A percentile compares a stretch with the other conserved stretches of the same genome.
These are phyloP conservation scores for Tuber microsphaerosporum DNA, from an alignment of 495 filamentous ascomycete species.

Conservation along the genomic window DNA sequence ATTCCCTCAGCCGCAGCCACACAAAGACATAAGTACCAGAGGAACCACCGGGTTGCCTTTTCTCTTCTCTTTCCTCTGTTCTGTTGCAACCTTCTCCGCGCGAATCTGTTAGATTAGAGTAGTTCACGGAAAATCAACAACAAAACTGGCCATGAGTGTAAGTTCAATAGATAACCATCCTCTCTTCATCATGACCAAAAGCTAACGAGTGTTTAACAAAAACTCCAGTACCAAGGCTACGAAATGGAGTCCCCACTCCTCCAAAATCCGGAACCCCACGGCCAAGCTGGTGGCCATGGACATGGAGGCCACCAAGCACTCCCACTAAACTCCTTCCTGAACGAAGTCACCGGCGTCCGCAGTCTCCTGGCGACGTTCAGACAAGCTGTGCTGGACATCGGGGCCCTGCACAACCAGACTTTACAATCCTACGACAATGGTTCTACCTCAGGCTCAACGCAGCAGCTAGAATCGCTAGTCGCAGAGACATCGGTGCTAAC, in stretches of 20 bases:
- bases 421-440: constrained; percentile 36
- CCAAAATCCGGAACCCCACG: constrained; percentile 7
- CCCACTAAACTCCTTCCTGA: constrained; percentile 34
- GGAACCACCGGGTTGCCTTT: constrained; percentile 11
- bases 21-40: constrained; percentile 13
- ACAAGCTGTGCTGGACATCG: constrained; percentile 32
- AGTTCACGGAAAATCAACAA: constrained; percentile 14
- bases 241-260: constrained; percentile 38
- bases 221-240: constrained; percentile 20
- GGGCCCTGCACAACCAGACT: constrained; percentile 35
- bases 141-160: constrained; percentile 10
- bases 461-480: constrained; percentile 54
- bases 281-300: constrained; percentile 18
- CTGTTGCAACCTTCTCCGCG: neutral
- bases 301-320: constrained; percentile 32
- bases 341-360: constrained; percentile 34
- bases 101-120: constrained; percentile 15
- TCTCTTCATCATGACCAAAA: constrained; percentile 20
- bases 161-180: neutral
- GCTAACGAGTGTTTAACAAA: constrained; percentile 6
- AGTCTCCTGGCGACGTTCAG: constrained; percentile 29
- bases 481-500: constrained; percentile 60
- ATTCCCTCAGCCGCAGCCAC: constrained; percentile 30
- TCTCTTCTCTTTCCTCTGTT: constrained; percentile 3
- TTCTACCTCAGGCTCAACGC: constrained; percentile 25